These are phyloP conservation scores for Solanum peruvianum DNA, from an alignment of 257 asterid genomes.

Conservation along the genomic window DNA sequence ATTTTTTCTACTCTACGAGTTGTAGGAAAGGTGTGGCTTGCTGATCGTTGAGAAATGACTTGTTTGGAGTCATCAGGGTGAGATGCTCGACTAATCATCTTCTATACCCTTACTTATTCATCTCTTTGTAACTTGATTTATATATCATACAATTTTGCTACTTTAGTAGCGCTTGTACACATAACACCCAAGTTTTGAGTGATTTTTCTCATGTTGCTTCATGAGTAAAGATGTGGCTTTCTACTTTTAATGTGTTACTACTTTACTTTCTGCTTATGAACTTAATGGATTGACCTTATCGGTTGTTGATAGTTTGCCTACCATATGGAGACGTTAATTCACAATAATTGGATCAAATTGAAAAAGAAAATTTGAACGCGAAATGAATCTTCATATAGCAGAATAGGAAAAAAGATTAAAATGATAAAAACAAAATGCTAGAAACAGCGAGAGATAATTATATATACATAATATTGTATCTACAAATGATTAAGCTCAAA, in stretches of 20 bases:
- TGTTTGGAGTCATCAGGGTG: background rate
- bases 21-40: background rate
- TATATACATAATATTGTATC: background rate
- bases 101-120: background rate
- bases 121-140: background rate
- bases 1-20: background rate
- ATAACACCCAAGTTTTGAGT: background rate
- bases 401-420: background rate
- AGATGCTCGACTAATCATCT: background rate
- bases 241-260: too few relatives aligned
- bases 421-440: background rate
- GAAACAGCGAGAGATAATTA: background rate
- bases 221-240: background rate
- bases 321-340: background rate
- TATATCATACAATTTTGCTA: background rate
- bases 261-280: too few relatives aligned
- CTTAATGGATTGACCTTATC: too few relatives aligned
- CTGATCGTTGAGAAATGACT: background rate
- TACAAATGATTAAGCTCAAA: background rate
- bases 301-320: background rate
- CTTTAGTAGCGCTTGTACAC: background rate
- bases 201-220: background rate
- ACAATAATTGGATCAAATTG: background rate
- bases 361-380: background rate
- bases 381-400: background rate